These are phyloP conservation scores for Neonectria sp. DNA, from an alignment of 2,329 filamentous ascomycete species.

Conservation along the genomic window DNA sequence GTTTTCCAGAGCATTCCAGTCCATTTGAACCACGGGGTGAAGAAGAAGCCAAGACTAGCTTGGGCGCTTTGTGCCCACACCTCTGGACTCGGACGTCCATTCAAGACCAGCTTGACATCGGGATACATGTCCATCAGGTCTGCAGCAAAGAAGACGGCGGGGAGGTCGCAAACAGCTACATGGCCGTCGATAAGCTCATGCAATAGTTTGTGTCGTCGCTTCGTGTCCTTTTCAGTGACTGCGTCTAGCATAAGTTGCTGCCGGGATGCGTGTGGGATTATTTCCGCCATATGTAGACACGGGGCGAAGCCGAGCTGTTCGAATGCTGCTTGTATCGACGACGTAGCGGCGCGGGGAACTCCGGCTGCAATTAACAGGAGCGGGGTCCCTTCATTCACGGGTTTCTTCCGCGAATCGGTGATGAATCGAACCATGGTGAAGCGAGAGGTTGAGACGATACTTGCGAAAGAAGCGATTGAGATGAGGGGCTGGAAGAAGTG, in stretches of 20 bases:
- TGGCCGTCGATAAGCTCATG: slow-evolving; percentile 52
- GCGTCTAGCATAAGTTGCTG: slow-evolving; percentile 46
- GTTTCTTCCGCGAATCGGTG: slow-evolving; percentile 28
- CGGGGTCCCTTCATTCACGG: slow-evolving; percentile 9
- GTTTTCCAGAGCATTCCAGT: slow-evolving; percentile 45
- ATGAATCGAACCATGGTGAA: slow-evolving; percentile 36
- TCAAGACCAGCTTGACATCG: slow-evolving; percentile 52
- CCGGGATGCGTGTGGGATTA: slow-evolving; percentile 43
- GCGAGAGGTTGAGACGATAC: neutral
- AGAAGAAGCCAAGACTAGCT: slow-evolving; percentile 49
- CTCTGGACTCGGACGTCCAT: slow-evolving; percentile 46
- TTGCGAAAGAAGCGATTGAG: too few species aligned
- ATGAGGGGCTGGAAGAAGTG: neutral
- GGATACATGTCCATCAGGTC: slow-evolving; percentile 58
- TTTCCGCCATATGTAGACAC: slow-evolving; percentile 54
- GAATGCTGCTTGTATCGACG: slow-evolving; percentile 53
- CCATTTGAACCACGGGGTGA: slow-evolving; percentile 44
- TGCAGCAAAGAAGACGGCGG: slow-evolving; percentile 50
- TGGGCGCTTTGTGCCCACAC: slow-evolving; percentile 48
- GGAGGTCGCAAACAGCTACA: slow-evolving; percentile 49
- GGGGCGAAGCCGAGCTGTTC: slow-evolving; percentile 49
- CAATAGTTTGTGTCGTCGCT: slow-evolving; percentile 49
- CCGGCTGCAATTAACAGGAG: slow-evolving; percentile 49
- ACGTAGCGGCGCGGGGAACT: slow-evolving; percentile 54
- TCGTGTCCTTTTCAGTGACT: slow-evolving; percentile 45